phyloP scores from a whole-genome alignment of 2,329 filamentous ascomycete genomes.

The Phaeophleospora eucalypticola region DNA sequence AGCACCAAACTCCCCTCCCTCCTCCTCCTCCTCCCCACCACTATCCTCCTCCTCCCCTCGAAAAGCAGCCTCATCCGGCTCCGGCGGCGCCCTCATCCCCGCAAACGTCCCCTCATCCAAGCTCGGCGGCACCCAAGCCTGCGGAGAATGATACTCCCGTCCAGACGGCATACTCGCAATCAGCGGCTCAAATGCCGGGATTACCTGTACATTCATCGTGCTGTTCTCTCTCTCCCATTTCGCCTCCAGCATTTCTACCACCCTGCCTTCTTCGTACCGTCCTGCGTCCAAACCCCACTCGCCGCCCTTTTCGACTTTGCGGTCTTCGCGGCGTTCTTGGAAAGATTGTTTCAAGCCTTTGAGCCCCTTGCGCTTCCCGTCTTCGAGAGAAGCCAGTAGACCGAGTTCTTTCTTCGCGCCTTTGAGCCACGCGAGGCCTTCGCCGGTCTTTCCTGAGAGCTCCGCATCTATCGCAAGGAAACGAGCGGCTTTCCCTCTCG shows the following conservation, averaged over 20 bases:
- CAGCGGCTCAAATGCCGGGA: conserved; percentile 69
- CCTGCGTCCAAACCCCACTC: conserved; percentile 81
- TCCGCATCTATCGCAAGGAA: conserved; percentile 92
- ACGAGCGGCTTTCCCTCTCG: conserved; percentile 78
- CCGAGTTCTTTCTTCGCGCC: conserved; percentile 74
- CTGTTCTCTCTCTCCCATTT: conserved; percentile 96
- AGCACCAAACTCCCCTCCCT: conserved; percentile 14
- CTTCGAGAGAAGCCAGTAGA: conserved; percentile 44
- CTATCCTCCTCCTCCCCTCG: conserved; percentile 45
- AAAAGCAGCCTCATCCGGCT: conserved; percentile 43
- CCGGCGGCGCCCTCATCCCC: conserved; percentile 55
- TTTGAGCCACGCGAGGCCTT: conserved; percentile 79
- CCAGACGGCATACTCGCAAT: conserved; percentile 80
- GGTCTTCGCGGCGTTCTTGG: conserved; percentile 74
- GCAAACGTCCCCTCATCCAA: conserved; percentile 62
- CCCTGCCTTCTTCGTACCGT: conserved; percentile 74
- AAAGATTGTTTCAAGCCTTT: conserved; percentile 68
- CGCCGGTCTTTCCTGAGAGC: conserved; percentile 72
- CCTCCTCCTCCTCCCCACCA: conserved; percentile 38
- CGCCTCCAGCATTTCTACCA: conserved; percentile 78
- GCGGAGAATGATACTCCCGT: conserved; percentile 74
- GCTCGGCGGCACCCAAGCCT: conserved; percentile 61
- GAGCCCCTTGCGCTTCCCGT: conserved; percentile 53
- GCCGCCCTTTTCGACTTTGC: conserved; percentile 66
- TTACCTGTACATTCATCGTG: conserved; percentile 76